Conservation (phyloP, 495 filamentous ascomycete genomes). For the Neurospora tetraspora region DNA sequence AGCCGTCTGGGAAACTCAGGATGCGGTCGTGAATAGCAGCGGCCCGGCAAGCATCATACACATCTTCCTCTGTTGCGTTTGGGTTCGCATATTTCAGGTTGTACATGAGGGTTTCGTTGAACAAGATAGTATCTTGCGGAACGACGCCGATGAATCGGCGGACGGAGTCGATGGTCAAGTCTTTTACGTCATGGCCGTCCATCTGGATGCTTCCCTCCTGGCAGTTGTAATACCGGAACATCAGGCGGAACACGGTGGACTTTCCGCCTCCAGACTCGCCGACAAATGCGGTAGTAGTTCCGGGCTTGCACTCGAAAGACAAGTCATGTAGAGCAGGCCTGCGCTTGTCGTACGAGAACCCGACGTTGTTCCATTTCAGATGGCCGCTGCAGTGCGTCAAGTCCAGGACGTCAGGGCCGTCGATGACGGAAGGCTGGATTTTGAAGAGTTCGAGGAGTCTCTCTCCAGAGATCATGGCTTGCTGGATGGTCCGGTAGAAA, state of each 20-base stretch:
- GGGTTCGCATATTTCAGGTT: constrained; percentile 94
- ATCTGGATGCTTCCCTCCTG: constrained; percentile 67
- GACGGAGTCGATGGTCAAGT: constrained; percentile 87
- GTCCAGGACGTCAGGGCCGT: constrained; percentile 38
- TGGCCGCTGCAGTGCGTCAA: constrained; percentile 65
- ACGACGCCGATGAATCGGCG: constrained; percentile 88
- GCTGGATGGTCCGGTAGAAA: constrained; percentile 93
- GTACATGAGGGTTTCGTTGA: constrained; percentile 96
- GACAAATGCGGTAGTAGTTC: constrained; percentile 90
- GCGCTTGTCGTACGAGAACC: constrained; percentile 82
- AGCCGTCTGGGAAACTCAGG: constrained; percentile 82
- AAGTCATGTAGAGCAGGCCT: constrained; percentile 78
- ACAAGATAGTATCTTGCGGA: constrained; percentile 90
- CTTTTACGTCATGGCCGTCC: constrained; percentile 74
- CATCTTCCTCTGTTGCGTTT: constrained; percentile 71
- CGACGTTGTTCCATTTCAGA: constrained; percentile 75
- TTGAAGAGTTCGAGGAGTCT: constrained; percentile 92
- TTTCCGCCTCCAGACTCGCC: constrained; percentile 96
- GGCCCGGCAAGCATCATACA: constrained; percentile 79
- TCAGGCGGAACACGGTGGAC: constrained; percentile 89
- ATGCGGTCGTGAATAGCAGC: constrained; percentile 97
- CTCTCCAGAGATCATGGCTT: constrained; percentile 94
- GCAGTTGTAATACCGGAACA: constrained; percentile 92
- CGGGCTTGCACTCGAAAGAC: constrained; percentile 71
- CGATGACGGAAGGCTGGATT: constrained; percentile 73